A percentile compares a stretch with the other conserved stretches of the same genome.
phyloP scores from a whole-genome alignment of 1,284 basidiomycete genomes.

The Ceratobasidium sp. region DNA sequence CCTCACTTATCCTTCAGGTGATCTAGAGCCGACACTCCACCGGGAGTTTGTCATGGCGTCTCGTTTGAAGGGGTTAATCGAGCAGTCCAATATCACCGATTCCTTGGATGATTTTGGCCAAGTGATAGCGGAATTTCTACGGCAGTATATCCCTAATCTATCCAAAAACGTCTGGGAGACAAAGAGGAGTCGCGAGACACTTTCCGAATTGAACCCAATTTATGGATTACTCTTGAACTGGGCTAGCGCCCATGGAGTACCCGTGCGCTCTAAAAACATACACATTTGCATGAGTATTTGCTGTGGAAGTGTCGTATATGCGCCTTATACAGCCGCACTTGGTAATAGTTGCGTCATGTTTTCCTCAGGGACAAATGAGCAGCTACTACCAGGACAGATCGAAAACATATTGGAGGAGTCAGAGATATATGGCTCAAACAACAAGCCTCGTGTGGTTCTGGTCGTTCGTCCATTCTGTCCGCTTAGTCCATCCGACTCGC shows the following conservation, averaged over 20 bases:
- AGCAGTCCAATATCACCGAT: background rate
- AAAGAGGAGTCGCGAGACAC: background rate
- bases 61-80: background rate
- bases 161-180: background rate
- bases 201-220: too few species aligned
- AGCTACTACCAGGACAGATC: background rate
- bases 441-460: background rate
- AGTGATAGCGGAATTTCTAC: background rate
- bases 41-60: background rate
- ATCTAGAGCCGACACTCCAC: constrained; percentile 24
- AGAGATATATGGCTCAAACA: too few species aligned
- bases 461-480: background rate
- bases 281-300: background rate
- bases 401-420: background rate
- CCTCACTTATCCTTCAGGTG: background rate
- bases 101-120: background rate
- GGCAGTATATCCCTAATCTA: background rate
- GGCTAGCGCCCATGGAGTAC: background rate
- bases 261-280: background rate
- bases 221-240: too few species aligned
- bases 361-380: background rate
- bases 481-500: background rate
- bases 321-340: background rate
- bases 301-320: background rate
- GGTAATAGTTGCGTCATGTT: background rate